A percentile compares a stretch with the other conserved stretches of the same genome.
Conservation (phyloP, 176 grass and related monocot genomes). For the Hyparrhenia diplandra region DNA sequence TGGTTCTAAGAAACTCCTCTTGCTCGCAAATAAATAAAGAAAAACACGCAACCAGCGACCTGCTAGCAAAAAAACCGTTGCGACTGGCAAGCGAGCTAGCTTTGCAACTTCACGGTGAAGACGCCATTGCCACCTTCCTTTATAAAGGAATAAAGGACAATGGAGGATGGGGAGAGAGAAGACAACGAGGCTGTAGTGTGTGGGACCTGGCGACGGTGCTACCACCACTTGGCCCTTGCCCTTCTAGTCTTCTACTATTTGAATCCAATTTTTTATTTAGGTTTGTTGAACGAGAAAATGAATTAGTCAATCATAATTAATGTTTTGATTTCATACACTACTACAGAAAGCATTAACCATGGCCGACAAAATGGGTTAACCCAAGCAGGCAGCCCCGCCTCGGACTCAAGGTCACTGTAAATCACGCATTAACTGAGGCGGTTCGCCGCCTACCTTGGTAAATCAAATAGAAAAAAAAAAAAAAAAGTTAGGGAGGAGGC, state of each 20-base stretch:
- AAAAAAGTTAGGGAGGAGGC: no score
- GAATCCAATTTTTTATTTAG: background rate
- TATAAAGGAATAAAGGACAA: slow-evolving; percentile 65
- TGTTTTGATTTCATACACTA: background rate
- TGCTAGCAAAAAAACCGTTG: background rate
- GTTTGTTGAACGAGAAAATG: background rate
- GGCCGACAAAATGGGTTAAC: no score
- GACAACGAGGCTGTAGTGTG: background rate
- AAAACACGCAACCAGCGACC: background rate
- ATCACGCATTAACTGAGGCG: no score
- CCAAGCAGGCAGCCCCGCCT: no score
- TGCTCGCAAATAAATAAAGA: background rate
- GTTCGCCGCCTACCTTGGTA: no score
- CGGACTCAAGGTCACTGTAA: no score
- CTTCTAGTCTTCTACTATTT: slow-evolving; percentile 16
- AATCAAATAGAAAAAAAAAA: no score
- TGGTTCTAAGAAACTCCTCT: background rate
- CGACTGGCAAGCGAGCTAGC: background rate
- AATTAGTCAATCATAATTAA: background rate
- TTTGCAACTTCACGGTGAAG: slow-evolving; percentile 32
- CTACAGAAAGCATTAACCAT: no score
- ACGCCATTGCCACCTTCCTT: slow-evolving; percentile 52
- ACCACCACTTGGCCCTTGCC: background rate
- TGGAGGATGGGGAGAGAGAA: background rate
- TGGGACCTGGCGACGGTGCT: background rate